Evolutionary conservation across 257 asterid species (phyloP), one percentile per base, ranked within the genome.

Genomic region (Gynochthodes officinalis): DNA sequence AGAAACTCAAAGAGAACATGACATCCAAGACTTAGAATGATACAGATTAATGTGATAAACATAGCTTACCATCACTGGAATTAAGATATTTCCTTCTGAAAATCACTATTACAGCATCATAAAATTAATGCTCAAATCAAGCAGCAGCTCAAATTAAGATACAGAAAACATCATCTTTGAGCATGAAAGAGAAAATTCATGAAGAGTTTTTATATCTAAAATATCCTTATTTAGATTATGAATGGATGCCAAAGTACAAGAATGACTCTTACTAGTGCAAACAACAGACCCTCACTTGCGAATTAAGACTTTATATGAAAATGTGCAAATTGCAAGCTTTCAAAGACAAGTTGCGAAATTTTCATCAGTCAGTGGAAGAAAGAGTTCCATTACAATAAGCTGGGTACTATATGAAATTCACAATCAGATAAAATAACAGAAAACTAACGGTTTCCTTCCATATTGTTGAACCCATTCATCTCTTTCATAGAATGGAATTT

Each of bases 401-500:
- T 27, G 46, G 49, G 4, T 59, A 49, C 69, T 32, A 32, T 65
- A 37, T 70, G 19, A 42, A 70, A 64, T 23, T 12, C 7, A 16
- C 15, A 39, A 46, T 5, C 28, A 40, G 25, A 65, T 25, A 0
- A 72, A 71, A 49, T 44, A 59, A 18, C 9, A 71, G 30, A 76
- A 76, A 79, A 91, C 99, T 90, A 81, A 95, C 98, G 97, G 99
- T 74, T 85, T 87, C 72, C 25, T 50, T 76, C 99, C 98, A 58
- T 82, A 95, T 33, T 84, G 86, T 75, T 69, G 75, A 83, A 88
- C 39, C 98, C 98, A 95, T 80, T 81, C 86, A 2, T 90, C 85
- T 25, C 83, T 95, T 82, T 95, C 99, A 64, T 90, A 95, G 72
- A 86, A 95, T 7, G 99, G 99, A 77, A 86, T 86, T 80, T 90